Conservation (phyloP, 1,139 yeast genomes). For the Scheffersomyces insectosa region DNA sequence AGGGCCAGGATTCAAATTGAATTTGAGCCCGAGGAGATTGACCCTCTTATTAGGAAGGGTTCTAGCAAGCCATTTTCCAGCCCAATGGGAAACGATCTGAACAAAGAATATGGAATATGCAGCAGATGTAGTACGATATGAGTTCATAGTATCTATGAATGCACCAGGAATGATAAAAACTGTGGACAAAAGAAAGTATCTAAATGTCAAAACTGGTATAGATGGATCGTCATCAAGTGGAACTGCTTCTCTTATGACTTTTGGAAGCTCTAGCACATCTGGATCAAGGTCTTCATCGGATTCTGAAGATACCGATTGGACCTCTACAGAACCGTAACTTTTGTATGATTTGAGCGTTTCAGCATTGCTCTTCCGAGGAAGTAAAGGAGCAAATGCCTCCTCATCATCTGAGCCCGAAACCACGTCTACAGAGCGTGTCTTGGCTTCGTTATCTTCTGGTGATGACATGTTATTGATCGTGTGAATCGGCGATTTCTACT, state of each 20-base stretch:
- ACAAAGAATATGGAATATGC: constrained; percentile 48
- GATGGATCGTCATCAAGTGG: constrained; percentile 37
- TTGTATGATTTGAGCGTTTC: not conserved
- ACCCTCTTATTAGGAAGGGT: constrained; percentile 29
- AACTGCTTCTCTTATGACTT: constrained; percentile 33
- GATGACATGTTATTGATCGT: too few relatives aligned
- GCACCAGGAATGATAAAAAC: constrained; percentile 50
- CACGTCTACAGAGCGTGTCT: too few relatives aligned
- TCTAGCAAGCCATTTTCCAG: constrained; percentile 41
- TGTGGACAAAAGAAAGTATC: constrained; percentile 39
- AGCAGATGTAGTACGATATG: constrained; percentile 48
- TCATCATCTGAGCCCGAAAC: too few relatives aligned
- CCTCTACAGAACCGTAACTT: not conserved
- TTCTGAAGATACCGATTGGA: not conserved
- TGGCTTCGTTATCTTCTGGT: too few relatives aligned
- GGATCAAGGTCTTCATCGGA: constrained; percentile 11
- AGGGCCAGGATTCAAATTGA: constrained; percentile 45
- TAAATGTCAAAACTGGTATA: constrained; percentile 39
- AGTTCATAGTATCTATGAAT: constrained; percentile 48
- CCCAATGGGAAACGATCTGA: constrained; percentile 44
- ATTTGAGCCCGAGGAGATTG: constrained; percentile 17
- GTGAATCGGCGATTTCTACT: too few relatives aligned
- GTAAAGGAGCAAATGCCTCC: not conserved
- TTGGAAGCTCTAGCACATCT: constrained; percentile 25
- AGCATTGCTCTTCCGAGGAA: not conserved